Conservation (phyloP, 2,329 filamentous ascomycete species). For the Diaporthe citriasiana region DNA sequence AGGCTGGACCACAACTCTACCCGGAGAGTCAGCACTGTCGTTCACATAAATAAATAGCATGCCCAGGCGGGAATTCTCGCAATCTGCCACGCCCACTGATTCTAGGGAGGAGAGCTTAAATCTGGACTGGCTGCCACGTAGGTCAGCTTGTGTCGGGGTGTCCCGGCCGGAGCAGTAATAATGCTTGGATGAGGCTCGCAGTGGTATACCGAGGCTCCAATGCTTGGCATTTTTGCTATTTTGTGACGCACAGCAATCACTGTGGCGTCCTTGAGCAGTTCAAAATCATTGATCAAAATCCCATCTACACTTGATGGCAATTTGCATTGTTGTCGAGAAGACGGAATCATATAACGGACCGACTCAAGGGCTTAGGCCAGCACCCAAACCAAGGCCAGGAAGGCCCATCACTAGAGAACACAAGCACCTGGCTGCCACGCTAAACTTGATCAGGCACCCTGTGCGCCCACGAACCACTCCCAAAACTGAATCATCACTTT, state of each 20-base stretch:
- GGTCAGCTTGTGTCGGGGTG: neutral
- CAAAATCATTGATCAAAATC: neutral
- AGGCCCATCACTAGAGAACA: neutral
- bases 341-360: neutral
- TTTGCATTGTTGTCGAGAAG: neutral
- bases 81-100: too few relatives aligned
- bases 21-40: neutral
- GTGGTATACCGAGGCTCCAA: neutral
- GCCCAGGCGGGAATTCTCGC: neutral
- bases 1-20: neutral
- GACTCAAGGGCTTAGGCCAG: neutral
- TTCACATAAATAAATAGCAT: too few relatives aligned
- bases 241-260: neutral
- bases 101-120: constrained; percentile 6
- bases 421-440: neutral
- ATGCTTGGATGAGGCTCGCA: constrained; percentile 18
- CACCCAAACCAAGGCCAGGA: neutral
- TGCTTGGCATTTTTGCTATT: constrained; percentile 4
- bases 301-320: neutral
- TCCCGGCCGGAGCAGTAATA: neutral
- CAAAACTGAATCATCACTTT: constrained; percentile 30
- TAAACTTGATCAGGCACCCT: constrained; percentile 24
- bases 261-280: neutral
- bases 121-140: constrained; percentile 13
- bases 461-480: neutral